Evolutionary conservation across 768 basidiomycete genomes (phyloP), one percentile per base, ranked within the genome.

Genomic region (Trametes villosa): DNA sequence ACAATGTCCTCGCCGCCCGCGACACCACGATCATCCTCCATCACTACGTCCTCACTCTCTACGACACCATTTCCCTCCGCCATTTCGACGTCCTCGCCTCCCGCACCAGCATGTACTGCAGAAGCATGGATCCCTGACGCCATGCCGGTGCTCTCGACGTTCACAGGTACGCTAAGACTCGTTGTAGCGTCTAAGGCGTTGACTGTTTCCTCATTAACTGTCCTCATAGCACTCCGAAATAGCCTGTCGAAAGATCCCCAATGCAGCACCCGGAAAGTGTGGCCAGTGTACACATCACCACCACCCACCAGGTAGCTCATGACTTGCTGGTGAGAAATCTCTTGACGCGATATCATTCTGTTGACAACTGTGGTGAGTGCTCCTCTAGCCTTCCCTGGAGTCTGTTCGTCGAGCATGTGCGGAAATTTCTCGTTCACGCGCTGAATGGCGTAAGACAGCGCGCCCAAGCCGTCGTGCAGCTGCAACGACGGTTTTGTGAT

Each of bases 401-500:
- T 20, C 2, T 31, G 22, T 34, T 7, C 33, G 13, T 7, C 33
- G 13, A 34, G 33, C 33, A 1, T 51, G n/a, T 13, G 3, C 9
- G n/a, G 45, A 33, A 33, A 59, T 11, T 30, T 52, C 30, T n/a
- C 22, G 17, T 34, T 33, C 13, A 44, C 38, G 5, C 17, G 9
- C 9, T 40, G 31, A 17, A 60, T 51, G 17, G 53, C 52, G 36
- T 49, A 53, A 1, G 26, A 29, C 9, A 61, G 11, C 1, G 65
- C 66, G 0, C 50, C 41, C 1, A 70, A 48, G 11, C 69, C 61
- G 15, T 60, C 59, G 40, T 75, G 64, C 1, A 66, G 47, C 1
- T 69, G 58, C 0, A 75, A n/a, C 0, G 52, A 47, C 8, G 45
- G 36, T 49, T 77, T 78, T 1, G 76, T 76, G 26, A 77, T 72